A percentile compares a stretch with the other conserved stretches of the same genome.
Conservation (phyloP, 2,329 filamentous ascomycete genomes). For the Cladorrhinum sp. region DNA sequence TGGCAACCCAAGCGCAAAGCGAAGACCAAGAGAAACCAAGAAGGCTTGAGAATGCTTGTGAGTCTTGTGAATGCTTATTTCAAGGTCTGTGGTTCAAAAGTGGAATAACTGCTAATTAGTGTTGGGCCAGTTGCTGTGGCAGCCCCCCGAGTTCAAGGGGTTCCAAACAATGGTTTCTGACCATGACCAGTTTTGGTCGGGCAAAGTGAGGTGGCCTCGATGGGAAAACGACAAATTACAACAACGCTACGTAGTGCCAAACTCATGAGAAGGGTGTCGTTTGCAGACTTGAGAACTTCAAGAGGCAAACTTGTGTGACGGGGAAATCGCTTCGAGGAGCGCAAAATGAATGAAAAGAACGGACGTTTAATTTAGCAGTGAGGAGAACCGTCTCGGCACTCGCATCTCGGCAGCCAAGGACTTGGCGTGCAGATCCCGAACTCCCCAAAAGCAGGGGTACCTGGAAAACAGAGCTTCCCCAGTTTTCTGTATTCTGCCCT, state of each 20-base stretch:
- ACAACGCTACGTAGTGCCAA: too few relatives aligned
- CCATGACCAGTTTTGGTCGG: not conserved
- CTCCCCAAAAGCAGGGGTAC: conserved; percentile 18
- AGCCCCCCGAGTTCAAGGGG: not conserved
- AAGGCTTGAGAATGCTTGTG: conserved; percentile 5
- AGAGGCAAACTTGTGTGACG: not conserved
- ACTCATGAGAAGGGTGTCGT: not conserved
- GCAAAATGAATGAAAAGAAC: not conserved
- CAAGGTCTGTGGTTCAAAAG: not conserved
- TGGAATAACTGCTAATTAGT: not conserved
- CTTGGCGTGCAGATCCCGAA: conserved; percentile 25
- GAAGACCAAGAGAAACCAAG: not conserved
- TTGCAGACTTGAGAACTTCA: not conserved
- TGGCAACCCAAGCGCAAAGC: not conserved
- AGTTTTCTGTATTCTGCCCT: not conserved
- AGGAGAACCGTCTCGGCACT: conserved; percentile 12
- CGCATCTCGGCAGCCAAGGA: conserved; percentile 15
- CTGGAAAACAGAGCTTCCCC: not conserved
- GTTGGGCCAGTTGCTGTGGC: not conserved
- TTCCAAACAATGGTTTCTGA: not conserved
- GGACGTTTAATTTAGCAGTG: conserved; percentile 13
- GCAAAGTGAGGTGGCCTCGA: too few relatives aligned
- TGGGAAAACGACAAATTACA: too few relatives aligned
- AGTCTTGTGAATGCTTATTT: not conserved
- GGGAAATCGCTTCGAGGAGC: not conserved